Evolutionary conservation across 2,329 filamentous ascomycete species (phyloP).

Genomic region (Alternaria consortialis): DNA sequence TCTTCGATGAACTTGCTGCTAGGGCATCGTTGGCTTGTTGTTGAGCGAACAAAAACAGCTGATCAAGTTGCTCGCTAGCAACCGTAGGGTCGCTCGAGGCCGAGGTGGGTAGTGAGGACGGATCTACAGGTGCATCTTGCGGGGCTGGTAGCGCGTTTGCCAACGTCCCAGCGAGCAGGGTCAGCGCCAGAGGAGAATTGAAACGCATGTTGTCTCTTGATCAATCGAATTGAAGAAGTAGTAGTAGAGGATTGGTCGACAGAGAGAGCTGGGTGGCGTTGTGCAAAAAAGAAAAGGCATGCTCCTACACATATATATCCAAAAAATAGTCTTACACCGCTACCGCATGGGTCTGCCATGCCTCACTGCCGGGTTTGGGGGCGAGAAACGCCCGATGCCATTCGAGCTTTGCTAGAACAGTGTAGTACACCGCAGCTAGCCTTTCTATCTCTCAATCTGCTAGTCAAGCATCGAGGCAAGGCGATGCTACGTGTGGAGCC

Average conservation of each 20-base stretch:
- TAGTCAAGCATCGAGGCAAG: neutral
- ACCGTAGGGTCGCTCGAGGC: conserved; percentile 32
- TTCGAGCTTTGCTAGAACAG: conserved; percentile 3
- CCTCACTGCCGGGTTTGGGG: conserved; percentile 10
- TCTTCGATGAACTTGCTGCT: conserved; percentile 27
- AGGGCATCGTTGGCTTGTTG: conserved; percentile 28
- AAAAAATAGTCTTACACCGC: neutral
- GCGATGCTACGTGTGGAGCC: neutral
- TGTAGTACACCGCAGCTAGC: conserved; percentile 7
- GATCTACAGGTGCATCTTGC: conserved; percentile 21
- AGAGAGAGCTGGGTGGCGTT: neutral
- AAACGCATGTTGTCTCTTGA: conserved; percentile 35
- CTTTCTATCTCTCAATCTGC: neutral
- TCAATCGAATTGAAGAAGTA: neutral
- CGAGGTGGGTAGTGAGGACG: conserved; percentile 27
- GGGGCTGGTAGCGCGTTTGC: conserved; percentile 36
- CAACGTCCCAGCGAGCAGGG: conserved; percentile 35
- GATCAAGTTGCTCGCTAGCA: conserved; percentile 35
- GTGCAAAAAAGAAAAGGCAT: neutral
- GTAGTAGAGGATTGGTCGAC: neutral
- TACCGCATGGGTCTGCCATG: neutral
- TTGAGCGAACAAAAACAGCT: conserved; percentile 33
- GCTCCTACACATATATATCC: neutral
- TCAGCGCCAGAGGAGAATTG: conserved; percentile 31
- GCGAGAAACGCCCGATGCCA: conserved; percentile 3